Conservation (phyloP, 1,284 basidiomycete genomes). For the Pseudozyma hubeiensis region DNA sequence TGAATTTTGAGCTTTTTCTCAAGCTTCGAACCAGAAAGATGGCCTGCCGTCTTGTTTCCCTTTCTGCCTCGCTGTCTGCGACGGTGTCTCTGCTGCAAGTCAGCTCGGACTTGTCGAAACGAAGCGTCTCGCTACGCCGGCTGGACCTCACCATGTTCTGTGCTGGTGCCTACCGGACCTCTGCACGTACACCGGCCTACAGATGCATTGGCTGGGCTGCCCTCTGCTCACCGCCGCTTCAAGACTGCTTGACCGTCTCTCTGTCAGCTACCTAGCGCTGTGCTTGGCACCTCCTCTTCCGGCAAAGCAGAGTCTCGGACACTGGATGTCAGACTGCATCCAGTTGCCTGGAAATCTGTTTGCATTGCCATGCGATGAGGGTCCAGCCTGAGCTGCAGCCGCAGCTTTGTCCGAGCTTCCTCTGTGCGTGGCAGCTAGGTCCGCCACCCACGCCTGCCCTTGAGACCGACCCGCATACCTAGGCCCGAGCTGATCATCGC, state of each 20-base stretch:
- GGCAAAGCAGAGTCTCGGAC: constrained; percentile 9
- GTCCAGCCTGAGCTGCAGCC: constrained; percentile 7
- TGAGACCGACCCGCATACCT: constrained; percentile 39
- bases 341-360: not conserved
- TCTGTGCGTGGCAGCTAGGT: not conserved
- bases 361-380: not conserved
- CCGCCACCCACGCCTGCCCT: constrained; percentile 6
- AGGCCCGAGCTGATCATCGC: constrained; percentile 26
- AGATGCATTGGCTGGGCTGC: no score
- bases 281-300: not conserved
- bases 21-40: not conserved
- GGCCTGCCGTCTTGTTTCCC: not conserved
- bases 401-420: constrained; percentile 32
- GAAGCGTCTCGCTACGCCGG: not conserved
- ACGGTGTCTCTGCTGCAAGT: constrained; percentile 2
- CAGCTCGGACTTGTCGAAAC: constrained; percentile 19
- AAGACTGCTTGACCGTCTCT: no score
- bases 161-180: not conserved
- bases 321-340: not conserved
- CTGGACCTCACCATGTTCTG: no score
- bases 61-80: constrained; percentile 1
- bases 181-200: no score
- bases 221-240: no score
- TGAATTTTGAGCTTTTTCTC: not conserved
- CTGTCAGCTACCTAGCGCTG: no score